A percentile compares a stretch with the other conserved stretches of the same genome.
Evolutionary conservation across 257 asterid genomes (phyloP).

Genomic region (Nicotiana otophora): DNA sequence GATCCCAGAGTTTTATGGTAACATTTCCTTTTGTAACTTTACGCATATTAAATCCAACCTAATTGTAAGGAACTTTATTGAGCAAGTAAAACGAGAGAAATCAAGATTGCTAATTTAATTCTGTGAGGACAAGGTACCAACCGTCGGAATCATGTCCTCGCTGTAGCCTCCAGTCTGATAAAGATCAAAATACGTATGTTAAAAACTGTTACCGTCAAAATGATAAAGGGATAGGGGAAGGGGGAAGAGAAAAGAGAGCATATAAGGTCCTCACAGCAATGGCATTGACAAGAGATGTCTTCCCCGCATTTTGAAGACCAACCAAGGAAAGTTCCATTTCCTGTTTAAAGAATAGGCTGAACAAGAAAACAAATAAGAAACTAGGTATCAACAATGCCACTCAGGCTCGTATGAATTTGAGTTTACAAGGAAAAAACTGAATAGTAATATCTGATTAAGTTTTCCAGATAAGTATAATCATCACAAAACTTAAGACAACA

Average conservation of each 20-base stretch:
- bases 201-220: neutral
- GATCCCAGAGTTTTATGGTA: conserved; percentile 92
- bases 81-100: neutral
- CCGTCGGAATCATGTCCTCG: conserved; percentile 96
- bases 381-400: neutral
- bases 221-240: neutral
- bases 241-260: neutral
- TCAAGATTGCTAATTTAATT: neutral
- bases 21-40: conserved; percentile 97
- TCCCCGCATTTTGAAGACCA: conserved; percentile 91
- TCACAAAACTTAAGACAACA: neutral
- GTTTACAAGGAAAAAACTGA: neutral
- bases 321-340: conserved; percentile 94
- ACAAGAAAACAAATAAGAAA: neutral
- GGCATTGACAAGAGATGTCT: conserved; percentile 85
- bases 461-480: neutral
- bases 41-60: conserved; percentile 98
- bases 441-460: neutral
- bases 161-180: conserved; percentile 90
- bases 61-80: conserved; percentile 13
- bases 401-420: neutral
- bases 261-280: conserved; percentile 59
- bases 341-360: conserved; percentile 88
- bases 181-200: conserved; percentile 9
- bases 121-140: conserved; percentile 33